A percentile compares a stretch with the other conserved stretches of the same genome.
Evolutionary conservation across 768 basidiomycete genomes (phyloP).

Genomic region (Mycena rosella): DNA sequence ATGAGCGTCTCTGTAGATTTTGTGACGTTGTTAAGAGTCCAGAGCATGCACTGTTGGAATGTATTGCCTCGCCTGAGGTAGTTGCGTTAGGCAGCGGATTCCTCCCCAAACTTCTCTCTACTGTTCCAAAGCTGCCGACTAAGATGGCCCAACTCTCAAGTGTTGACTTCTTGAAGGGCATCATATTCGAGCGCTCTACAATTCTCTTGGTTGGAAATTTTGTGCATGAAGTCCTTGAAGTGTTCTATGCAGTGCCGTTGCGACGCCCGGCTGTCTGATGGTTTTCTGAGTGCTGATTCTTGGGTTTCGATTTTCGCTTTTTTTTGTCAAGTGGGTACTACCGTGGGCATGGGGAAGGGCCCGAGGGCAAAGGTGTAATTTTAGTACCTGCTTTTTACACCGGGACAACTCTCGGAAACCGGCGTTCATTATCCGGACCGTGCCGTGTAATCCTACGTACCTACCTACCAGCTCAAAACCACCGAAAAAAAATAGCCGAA

Average conservation of each 20-base stretch:
- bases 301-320: background rate
- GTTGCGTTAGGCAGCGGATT: background rate
- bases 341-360: too few species aligned
- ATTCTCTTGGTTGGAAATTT: background rate
- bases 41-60: conserved; percentile 16
- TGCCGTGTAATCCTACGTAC: conserved; percentile 14
- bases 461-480: conserved; percentile 22
- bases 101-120: background rate
- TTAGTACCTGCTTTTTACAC: background rate
- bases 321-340: background rate
- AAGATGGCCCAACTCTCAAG: conserved; percentile 2
- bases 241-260: background rate
- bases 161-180: conserved; percentile 3
- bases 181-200: conserved; percentile 7
- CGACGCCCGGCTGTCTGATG: conserved; percentile 5
- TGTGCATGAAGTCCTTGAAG: background rate
- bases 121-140: background rate
- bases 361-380: background rate
- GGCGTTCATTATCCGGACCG: too few species aligned
- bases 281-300: conserved; percentile 6
- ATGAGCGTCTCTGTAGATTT: conserved; percentile 2
- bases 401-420: too few species aligned
- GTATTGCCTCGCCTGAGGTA: background rate
- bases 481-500: conserved; percentile 17
- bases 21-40: background rate